phyloP scores from a whole-genome alignment of 192 early-diverging fungal genomes.

The Pecoramyces ruminantium region DNA sequence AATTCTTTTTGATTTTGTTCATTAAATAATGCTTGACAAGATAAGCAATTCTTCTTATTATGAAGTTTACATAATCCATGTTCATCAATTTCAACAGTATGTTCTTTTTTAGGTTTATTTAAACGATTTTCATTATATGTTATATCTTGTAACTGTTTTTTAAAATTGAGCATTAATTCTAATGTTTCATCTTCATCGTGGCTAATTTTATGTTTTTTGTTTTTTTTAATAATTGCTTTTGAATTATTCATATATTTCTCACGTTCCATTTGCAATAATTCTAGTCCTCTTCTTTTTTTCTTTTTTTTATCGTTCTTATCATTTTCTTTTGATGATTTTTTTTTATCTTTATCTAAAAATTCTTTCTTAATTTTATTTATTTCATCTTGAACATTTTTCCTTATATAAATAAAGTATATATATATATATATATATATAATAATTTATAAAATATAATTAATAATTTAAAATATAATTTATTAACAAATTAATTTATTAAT shows the following conservation, averaged over 20 bases:
- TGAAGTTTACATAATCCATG: conserved; percentile 44
- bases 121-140: conserved; percentile 4
- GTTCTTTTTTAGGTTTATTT: background rate
- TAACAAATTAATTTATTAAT: background rate
- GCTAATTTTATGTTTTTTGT: conserved; percentile 12
- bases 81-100: conserved; percentile 8
- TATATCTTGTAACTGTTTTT: background rate
- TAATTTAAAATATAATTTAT: background rate
- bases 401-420: background rate
- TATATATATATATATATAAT: background rate
- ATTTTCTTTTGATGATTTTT: conserved; percentile 16
- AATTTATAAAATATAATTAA: background rate
- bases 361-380: conserved; percentile 47
- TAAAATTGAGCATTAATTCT: conserved; percentile 5
- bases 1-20: conserved; percentile 10
- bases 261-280: conserved; percentile 1
- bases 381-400: conserved; percentile 22
- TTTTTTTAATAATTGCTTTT: conserved; percentile 5
- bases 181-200: conserved; percentile 12
- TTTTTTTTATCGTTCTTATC: conserved; percentile 10
- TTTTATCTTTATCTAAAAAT: conserved; percentile 24
- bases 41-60: conserved; percentile 45
- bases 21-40: conserved; percentile 41
- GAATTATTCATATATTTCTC: background rate
- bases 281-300: conserved; percentile 7